phyloP scores from a whole-genome alignment of 768 basidiomycete species.

The Serpula lacrymans region DNA sequence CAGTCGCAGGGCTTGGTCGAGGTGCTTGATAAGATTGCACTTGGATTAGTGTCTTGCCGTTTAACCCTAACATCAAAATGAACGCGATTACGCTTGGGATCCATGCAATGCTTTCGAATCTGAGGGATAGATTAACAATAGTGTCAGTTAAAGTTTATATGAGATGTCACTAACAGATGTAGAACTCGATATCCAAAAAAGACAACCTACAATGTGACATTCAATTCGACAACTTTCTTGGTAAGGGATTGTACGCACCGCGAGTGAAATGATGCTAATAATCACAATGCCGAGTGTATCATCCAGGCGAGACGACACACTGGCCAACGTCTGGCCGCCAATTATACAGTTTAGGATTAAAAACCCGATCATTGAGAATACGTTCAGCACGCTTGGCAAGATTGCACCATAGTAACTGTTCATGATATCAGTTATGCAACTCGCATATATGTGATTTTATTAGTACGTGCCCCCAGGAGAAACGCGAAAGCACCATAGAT shows the following conservation, averaged over 20 bases:
- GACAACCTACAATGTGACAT: slow-evolving; percentile 38
- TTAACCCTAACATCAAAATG: slow-evolving; percentile 61
- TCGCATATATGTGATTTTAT: too few species aligned
- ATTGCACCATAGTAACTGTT: slow-evolving; percentile 37
- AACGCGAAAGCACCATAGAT: slow-evolving; percentile 57
- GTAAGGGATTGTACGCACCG: slow-evolving; percentile 14
- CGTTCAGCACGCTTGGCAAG: slow-evolving; percentile 43
- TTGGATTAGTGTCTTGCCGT: slow-evolving; percentile 58
- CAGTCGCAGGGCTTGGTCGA: slow-evolving; percentile 28
- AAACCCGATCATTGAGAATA: slow-evolving; percentile 53
- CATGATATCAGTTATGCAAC: too few species aligned
- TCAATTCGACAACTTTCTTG: too few species aligned
- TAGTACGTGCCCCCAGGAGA: slow-evolving; percentile 55
- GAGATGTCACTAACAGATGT: slow-evolving; percentile 40
- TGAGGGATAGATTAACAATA: slow-evolving; percentile 12
- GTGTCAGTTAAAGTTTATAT: not conserved
- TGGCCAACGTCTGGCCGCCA: slow-evolving; percentile 58
- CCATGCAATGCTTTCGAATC: slow-evolving; percentile 79
- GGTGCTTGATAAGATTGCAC: slow-evolving; percentile 35
- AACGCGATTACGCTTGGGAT: slow-evolving; percentile 72
- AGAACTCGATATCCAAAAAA: slow-evolving; percentile 66
- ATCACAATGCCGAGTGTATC: slow-evolving; percentile 32
- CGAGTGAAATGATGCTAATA: slow-evolving; percentile 28
- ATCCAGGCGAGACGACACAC: slow-evolving; percentile 33
- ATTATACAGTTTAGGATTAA: slow-evolving; percentile 57